phyloP scores from a whole-genome alignment of 257 asterid species.

The Nicotiana sylvestris region DNA sequence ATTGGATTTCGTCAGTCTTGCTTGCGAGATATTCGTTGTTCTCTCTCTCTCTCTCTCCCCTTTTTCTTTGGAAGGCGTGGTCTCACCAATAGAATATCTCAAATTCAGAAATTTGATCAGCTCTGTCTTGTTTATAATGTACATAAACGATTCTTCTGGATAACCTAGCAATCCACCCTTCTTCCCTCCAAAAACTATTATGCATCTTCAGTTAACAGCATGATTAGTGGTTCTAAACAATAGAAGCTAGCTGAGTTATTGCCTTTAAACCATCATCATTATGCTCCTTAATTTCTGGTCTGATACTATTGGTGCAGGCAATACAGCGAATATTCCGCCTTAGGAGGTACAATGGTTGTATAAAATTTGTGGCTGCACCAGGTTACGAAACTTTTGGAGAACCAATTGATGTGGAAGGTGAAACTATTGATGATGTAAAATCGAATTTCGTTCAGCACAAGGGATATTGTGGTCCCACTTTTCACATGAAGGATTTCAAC shows the following conservation, averaged over 20 bases:
- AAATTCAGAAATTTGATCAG: too few relatives aligned
- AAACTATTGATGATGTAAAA: conserved; percentile 26
- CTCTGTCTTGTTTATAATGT: too few relatives aligned
- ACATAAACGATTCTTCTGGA: too few relatives aligned
- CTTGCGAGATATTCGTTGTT: too few relatives aligned
- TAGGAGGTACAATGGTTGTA: conserved; percentile 73
- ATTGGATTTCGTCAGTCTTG: background rate
- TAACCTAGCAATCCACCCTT: too few relatives aligned
- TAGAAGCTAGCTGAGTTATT: background rate
- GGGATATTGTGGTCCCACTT: conserved; percentile 65
- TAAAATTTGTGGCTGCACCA: conserved; percentile 76
- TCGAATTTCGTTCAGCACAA: conserved; percentile 22
- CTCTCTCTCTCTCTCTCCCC: too few relatives aligned
- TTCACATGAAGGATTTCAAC: conserved; percentile 47
- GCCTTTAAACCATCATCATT: background rate
- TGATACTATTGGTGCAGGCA: conserved; percentile 46
- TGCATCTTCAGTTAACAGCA: background rate
- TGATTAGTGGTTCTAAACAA: background rate
- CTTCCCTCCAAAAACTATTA: too few relatives aligned
- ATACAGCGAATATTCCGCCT: conserved; percentile 64
- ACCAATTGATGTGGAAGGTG: conserved; percentile 20
- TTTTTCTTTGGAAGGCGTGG: too few relatives aligned
- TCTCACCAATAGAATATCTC: too few relatives aligned
- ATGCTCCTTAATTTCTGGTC: background rate
- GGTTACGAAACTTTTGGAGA: conserved; percentile 46